These are phyloP conservation scores for Ophiostoma tasmaniense DNA, from an alignment of 2,329 filamentous ascomycete genomes.

Conservation along the genomic window DNA sequence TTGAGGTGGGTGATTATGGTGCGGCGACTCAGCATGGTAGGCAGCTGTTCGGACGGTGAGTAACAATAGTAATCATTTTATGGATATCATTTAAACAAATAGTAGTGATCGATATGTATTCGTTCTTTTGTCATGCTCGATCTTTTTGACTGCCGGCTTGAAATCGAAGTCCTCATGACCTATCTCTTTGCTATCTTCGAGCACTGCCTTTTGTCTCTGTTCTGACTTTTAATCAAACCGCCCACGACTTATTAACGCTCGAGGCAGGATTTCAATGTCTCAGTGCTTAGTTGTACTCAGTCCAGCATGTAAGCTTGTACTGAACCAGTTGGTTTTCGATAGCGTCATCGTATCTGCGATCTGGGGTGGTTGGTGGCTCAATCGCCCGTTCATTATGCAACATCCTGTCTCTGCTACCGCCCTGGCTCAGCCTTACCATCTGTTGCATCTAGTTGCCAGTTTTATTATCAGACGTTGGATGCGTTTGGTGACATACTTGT, in stretches of 20 bases:
- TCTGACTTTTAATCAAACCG: neutral
- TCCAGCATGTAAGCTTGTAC: neutral
- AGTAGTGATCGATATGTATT: neutral
- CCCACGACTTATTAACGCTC: neutral
- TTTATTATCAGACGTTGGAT: neutral
- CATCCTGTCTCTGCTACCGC: constrained; percentile 1
- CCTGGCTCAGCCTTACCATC: constrained; percentile 1
- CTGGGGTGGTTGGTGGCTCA: constrained; percentile 5
- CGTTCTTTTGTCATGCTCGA: too few species aligned
- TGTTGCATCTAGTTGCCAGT: neutral
- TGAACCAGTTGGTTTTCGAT: neutral
- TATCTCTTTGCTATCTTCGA: neutral
- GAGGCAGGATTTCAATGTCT: neutral
- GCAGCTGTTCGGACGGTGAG: neutral
- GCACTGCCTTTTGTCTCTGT: neutral
- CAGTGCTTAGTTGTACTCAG: neutral
- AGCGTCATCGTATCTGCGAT: constrained; percentile 2
- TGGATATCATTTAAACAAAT: neutral
- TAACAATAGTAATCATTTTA: neutral
- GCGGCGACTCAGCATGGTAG: neutral
- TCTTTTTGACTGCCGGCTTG: neutral
- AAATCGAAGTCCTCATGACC: neutral
- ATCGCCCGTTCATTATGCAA: neutral
- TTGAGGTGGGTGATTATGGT: constrained; percentile 8
- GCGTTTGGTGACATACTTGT: too few species aligned